A percentile compares a stretch with the other conserved stretches of the same genome.
Conservation (phyloP, 345 rosid species). For the Hevea brasiliensis region DNA sequence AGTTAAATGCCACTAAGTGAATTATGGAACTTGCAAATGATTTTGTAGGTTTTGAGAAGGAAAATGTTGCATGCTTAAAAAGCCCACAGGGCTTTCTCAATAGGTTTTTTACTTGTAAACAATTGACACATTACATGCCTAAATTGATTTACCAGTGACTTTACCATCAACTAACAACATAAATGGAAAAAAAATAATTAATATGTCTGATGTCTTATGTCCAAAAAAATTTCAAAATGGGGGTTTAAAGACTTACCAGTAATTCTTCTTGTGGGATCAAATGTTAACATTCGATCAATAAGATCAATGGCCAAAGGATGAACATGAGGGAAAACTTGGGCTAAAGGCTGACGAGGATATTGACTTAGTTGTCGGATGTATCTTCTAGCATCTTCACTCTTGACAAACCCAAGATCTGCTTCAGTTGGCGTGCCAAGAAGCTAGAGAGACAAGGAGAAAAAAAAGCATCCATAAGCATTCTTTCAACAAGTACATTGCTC, state of each 20-base stretch:
- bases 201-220: neutral
- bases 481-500: neutral
- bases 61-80: neutral
- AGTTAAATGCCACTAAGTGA: neutral
- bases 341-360: slow-evolving; percentile 70
- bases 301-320: slow-evolving; percentile 82
- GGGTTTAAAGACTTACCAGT: slow-evolving; percentile 57
- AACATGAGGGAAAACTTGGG: slow-evolving; percentile 67
- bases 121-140: neutral
- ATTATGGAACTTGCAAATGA: neutral
- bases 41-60: neutral
- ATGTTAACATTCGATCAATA: slow-evolving; percentile 81
- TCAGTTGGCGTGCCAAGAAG: slow-evolving; percentile 93
- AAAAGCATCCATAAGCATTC: slow-evolving; percentile 21
- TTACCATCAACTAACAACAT: neutral
- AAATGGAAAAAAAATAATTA: no score
- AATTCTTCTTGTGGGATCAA: slow-evolving; percentile 88
- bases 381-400: slow-evolving; percentile 81
- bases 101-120: neutral
- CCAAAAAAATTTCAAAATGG: neutral
- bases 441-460: slow-evolving; percentile 42
- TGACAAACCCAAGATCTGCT: slow-evolving; percentile 83
- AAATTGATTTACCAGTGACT: neutral
- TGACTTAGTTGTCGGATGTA: slow-evolving; percentile 72
- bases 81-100: neutral